Evolutionary conservation across 1,284 basidiomycete species (phyloP).

Genomic region (Mixia osmundae): DNA sequence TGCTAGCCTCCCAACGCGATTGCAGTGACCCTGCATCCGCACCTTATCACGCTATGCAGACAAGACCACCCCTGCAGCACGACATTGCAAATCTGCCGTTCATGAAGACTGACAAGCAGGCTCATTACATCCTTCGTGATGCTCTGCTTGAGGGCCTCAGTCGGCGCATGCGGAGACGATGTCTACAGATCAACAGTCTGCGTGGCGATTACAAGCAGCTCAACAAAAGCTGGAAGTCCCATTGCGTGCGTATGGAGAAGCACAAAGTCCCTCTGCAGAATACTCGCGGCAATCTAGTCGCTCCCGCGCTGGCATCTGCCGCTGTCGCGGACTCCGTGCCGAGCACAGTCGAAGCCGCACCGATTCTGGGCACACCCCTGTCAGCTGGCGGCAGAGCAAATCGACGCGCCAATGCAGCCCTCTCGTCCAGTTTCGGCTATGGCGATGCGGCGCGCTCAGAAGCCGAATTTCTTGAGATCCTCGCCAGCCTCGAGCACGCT

Average conservation of each 20-base stretch:
- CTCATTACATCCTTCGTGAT: no score
- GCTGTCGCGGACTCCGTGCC: neutral
- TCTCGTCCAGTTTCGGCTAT: conserved; percentile 5
- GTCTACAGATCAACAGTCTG: no score
- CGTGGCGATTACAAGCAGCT: conserved; percentile 10
- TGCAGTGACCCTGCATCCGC: no score
- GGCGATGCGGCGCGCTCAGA: conserved; percentile 85
- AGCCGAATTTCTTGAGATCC: conserved; percentile 89
- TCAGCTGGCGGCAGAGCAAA: conserved; percentile 11
- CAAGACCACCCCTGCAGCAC: no score
- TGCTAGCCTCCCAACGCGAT: no score
- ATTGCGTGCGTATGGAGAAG: conserved; percentile 11
- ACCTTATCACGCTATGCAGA: no score
- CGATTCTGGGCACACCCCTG: neutral
- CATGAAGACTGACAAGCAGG: no score
- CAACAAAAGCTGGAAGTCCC: conserved; percentile 13
- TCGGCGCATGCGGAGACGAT: no score
- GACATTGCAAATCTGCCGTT: no score
- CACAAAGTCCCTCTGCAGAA: neutral
- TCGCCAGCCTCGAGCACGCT: conserved; percentile 72
- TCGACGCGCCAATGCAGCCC: conserved; percentile 8
- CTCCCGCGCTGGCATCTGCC: neutral
- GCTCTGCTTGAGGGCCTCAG: no score
- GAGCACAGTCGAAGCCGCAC: neutral
- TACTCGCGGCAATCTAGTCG: neutral